These are phyloP conservation scores for Grosmannia serpens DNA, from an alignment of 2,329 filamentous ascomycete species.

Conservation along the genomic window DNA sequence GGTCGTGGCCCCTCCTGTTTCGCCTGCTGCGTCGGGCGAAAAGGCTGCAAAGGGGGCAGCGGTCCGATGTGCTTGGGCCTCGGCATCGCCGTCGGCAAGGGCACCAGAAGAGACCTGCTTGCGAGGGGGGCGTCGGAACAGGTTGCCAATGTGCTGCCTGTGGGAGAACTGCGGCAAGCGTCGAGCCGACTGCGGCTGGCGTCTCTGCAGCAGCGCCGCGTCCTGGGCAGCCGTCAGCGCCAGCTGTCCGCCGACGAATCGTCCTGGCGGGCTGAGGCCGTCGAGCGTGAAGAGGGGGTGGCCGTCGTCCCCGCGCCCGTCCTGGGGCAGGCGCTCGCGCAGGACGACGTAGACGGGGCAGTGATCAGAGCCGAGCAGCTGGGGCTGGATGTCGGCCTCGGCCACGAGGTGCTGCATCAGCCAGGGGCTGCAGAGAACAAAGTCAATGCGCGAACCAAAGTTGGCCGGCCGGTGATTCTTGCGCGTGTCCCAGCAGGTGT, in stretches of 20 bases:
- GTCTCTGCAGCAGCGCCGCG: slow-evolving; percentile 19
- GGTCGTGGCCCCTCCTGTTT: not conserved
- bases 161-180: slow-evolving; percentile 81
- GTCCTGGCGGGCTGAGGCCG: slow-evolving; percentile 63
- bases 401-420: slow-evolving; percentile 72
- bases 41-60: too few relatives aligned
- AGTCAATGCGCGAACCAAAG: slow-evolving; percentile 87
- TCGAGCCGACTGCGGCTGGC: slow-evolving; percentile 63
- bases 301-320: slow-evolving; percentile 28
- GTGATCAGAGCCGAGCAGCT: slow-evolving; percentile 88
- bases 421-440: slow-evolving; percentile 69
- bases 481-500: slow-evolving; percentile 92
- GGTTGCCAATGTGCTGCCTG: slow-evolving; percentile 77
- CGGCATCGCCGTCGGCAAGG: not conserved
- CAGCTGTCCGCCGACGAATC: slow-evolving; percentile 50
- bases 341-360: slow-evolving; percentile 81
- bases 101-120: too few relatives aligned
- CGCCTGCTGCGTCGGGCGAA: not conserved
- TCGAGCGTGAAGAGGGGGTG: slow-evolving; percentile 48
- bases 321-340: slow-evolving; percentile 43
- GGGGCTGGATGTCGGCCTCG: slow-evolving; percentile 76
- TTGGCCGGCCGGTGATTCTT: slow-evolving; percentile 94
- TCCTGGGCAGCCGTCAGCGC: not conserved
- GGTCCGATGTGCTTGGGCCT: too few relatives aligned
- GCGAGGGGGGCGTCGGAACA: slow-evolving; percentile 58